Evolutionary conservation across 495 filamentous ascomycete species (phyloP), one percentile per base, ranked within the genome.

Genomic region (Aspergillus egyptiacus): DNA sequence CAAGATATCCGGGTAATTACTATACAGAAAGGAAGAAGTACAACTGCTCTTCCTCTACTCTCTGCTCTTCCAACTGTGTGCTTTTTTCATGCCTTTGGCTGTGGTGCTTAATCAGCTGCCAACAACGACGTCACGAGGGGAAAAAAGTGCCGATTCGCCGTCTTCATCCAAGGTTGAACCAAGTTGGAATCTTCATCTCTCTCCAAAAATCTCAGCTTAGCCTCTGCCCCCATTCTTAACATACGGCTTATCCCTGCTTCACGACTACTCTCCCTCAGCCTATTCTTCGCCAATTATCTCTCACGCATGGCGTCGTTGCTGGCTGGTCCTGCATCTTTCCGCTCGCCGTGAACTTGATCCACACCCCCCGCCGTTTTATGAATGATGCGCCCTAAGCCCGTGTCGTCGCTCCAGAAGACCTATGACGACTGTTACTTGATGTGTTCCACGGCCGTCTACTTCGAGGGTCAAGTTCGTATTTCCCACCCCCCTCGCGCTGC

Each of bases 391-490:
- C 84, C 79, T 73, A 88, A 84, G 62, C 77, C 79, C 53, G 74
- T 81, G 60, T 84, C 89, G 64, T 82, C 83, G 46, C 75, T 96
- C 65, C 93, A 97, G 74, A 96, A 96, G 78, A 95, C 89, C 47
- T 96, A 96, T 70, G 90, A 97, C 72, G 89, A 96, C 60, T 89
- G 86, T 67, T 95, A 95, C 67, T 73, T 96, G 48, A 86, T 84
- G 54, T 95, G 89, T 66, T 96, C 90, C 1, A 97, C 90, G 8
- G 93, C 93, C 48, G 86, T 96, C 52, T 95, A 95, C 68, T 95
- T 93, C 64, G 90, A 96, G 65, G 83, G 84, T 58, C 85, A 95
- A 78, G 89, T 93, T 66, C 34, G 59, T 57, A 30, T 33, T 13
- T 18, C 30, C 6, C 32, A 27, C 18, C 8, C 20, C 18, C n/a